A percentile compares a stretch with the other conserved stretches of the same genome.
phyloP scores from a whole-genome alignment of 768 basidiomycete genomes.

The Auriscalpium orientale region DNA sequence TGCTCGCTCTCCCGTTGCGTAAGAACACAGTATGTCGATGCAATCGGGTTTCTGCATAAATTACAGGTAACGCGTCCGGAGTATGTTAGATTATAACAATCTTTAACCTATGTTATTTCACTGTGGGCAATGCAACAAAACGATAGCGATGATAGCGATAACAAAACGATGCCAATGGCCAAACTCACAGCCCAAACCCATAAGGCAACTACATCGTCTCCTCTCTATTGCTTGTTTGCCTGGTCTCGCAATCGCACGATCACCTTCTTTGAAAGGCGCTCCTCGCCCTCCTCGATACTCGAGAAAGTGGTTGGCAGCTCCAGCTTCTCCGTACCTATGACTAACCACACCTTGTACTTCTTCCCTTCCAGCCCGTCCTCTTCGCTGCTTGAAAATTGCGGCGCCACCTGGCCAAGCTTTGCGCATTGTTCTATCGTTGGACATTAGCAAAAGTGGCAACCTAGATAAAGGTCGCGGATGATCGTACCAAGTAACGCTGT shows the following conservation, averaged over 20 bases:
- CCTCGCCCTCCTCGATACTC: slow-evolving; percentile 12
- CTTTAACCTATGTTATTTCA: no score
- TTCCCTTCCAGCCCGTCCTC: not conserved
- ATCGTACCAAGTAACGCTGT: not conserved
- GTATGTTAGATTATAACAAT: no score
- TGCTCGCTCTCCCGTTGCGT: no score
- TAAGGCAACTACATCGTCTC: no score
- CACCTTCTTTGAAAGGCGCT: slow-evolving; percentile 16
- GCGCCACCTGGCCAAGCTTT: not conserved
- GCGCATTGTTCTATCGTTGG: not conserved
- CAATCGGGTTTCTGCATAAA: no score
- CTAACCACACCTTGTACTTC: slow-evolving; percentile 15
- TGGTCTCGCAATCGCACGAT: slow-evolving; percentile 9
- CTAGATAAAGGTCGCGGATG: not conserved
- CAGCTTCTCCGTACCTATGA: slow-evolving; percentile 14
- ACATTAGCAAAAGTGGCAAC: not conserved
- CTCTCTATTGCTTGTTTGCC: no score
- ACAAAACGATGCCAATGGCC: no score
- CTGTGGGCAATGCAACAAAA: no score
- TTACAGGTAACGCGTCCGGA: no score
- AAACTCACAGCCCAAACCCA: no score
- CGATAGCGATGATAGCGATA: no score
- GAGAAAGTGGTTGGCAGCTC: slow-evolving; percentile 13
- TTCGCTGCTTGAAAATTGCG: not conserved
- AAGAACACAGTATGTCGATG: no score